Conservation (phyloP, 2,329 filamentous ascomycete species). For the Grosmannia serpens region DNA sequence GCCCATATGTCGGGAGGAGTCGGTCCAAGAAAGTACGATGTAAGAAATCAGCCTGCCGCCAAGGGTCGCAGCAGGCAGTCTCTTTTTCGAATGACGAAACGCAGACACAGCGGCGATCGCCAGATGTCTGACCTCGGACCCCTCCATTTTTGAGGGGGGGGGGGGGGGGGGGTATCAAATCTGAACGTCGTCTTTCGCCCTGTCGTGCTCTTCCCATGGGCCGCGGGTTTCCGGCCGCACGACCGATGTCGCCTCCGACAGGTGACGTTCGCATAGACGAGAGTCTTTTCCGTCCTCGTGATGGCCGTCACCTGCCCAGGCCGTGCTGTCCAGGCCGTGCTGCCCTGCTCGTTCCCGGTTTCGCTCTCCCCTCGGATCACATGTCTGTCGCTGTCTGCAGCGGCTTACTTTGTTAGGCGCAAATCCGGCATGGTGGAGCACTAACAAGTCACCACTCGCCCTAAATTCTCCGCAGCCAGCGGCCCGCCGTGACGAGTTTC, state of each 20-base stretch:
- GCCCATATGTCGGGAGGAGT: too few species aligned
- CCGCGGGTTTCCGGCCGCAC: neutral
- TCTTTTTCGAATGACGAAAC: neutral
- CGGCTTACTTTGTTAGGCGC: neutral
- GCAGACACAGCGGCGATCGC: neutral
- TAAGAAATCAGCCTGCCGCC: neutral
- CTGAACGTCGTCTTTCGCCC: neutral
- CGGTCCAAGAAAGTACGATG: too few species aligned
- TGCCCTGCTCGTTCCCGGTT: neutral
- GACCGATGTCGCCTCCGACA: neutral
- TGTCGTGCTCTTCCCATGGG: neutral
- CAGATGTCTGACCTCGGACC: neutral
- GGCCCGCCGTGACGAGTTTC: neutral
- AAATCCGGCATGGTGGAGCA: neutral
- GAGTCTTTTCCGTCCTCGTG: neutral
- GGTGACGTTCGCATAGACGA: neutral
- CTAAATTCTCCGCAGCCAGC: constrained; percentile 1
- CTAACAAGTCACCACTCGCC: neutral
- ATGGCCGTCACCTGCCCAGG: neutral
- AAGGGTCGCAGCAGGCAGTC: neutral
- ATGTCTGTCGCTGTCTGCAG: neutral
- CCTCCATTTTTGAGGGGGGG: neutral
- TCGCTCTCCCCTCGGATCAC: neutral
- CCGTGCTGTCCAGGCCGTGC: neutral
- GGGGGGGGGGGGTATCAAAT: neutral